Evolutionary conservation across 228 moss, liverwort and hornwort genomes (phyloP), one percentile per base, ranked within the genome.

Genomic region (Sphagnum fallax): DNA sequence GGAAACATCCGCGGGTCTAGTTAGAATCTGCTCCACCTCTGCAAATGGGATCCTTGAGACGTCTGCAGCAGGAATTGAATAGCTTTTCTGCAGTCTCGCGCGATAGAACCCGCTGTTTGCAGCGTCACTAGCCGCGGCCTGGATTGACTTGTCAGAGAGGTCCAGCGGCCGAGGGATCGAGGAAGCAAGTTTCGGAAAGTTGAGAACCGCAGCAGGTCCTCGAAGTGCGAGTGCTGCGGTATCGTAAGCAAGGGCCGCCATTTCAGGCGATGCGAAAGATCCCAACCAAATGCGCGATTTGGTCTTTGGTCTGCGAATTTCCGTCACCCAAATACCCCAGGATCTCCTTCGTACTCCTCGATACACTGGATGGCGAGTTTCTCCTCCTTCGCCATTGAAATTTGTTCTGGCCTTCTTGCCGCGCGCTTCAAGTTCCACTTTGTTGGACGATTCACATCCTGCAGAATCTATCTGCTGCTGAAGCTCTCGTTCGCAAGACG

Each of bases 241-340:
- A 53, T 88, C 88, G 51, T 88, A 88, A 11, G 88, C 88, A 14
- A 84, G 77, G 16, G 88, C 88, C 18, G 88, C 88, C 85, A 85
- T 85, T 60, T 88, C 88, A 15, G 88, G 82, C 5, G 88, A 82
- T 49, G 88, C 82, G 63, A 88, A 88, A 70, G 80, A 80, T 11
- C 88, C 88, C 6, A 88, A 63, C 88, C 88, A 88, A 73, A 88
- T 88, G 58, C 88, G 84, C 5, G 88, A 74, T 74, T 84, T 84
- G 69, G 84, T 88, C 74, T 85, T 84, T 12, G 88, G 88, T 52
- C 84, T 82, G 5, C 88, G 85, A 53, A 88, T 88, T 69, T 88
- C 88, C 3, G 88, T 84, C 48, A 88, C 88, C 88, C 88, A 88
- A 62, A 84, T 88, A 75, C 88, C 88, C 88, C 88, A 85, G 32